Percentiles rank a stretch among this genome's conserved stretches.
Conservation (phyloP, 495 filamentous ascomycete genomes). For the Endocarpon pusillum region DNA sequence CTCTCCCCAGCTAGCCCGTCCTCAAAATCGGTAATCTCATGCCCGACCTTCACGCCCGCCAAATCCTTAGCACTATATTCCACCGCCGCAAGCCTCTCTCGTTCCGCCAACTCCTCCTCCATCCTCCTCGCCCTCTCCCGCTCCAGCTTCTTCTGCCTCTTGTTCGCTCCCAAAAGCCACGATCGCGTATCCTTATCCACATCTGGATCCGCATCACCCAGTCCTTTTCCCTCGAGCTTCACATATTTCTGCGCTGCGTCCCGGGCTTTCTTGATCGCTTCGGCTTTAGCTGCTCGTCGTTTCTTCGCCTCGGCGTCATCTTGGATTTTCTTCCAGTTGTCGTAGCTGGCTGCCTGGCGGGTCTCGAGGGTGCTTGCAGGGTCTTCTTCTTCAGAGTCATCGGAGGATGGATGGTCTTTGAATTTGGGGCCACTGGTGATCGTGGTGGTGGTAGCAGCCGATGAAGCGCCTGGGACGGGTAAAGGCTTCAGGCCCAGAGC, state of each 20-base stretch:
- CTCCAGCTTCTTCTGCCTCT: constrained; percentile 75
- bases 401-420: constrained; percentile 31
- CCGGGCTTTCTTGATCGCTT: constrained; percentile 73
- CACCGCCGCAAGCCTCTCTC: constrained; percentile 29
- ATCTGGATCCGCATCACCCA: constrained; percentile 55
- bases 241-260: constrained; percentile 61
- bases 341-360: constrained; percentile 57
- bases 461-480: constrained; percentile 50
- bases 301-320: constrained; percentile 47
- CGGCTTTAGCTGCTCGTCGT: constrained; percentile 57
- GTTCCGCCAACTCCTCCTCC: constrained; percentile 57
- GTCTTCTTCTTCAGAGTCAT: constrained; percentile 41
- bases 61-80: constrained; percentile 72
- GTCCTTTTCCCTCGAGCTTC: constrained; percentile 59
- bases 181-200: constrained; percentile 55
- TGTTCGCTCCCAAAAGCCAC: constrained; percentile 79
- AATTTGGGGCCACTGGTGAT: constrained; percentile 37
- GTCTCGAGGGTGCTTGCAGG: constrained; percentile 61
- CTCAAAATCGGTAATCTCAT: constrained; percentile 61
- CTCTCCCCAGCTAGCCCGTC: constrained; percentile 42
- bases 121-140: constrained; percentile 53
- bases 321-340: constrained; percentile 53
- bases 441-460: too few species aligned
- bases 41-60: constrained; percentile 78
- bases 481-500: constrained; percentile 83